Evolutionary conservation across 2,329 filamentous ascomycete species (phyloP), one percentile per base, ranked within the genome.

Genomic region (Cadophora sp.): DNA sequence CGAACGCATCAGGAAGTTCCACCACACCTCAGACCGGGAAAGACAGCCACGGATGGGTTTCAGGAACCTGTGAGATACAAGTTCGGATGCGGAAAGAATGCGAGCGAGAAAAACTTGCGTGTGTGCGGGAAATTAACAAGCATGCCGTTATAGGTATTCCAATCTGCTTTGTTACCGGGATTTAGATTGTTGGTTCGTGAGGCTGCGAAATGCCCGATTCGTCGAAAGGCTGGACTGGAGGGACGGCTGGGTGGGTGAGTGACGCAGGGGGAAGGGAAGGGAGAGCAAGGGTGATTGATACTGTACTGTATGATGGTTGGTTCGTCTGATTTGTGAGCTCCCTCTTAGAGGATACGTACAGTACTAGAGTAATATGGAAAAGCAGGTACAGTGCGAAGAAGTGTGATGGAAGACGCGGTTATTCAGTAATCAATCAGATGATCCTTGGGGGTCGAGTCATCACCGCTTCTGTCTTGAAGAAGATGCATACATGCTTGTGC

Each of bases 191-290:
- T 58, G 36, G 20, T 50, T 50, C 22, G 47, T 43, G n/a, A 55
- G 36, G 64, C 27, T 33, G 59, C 36, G 22, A 50, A 27, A 62
- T 45, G 53, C 59, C 64, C 64, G 59, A 62, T 66, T 66, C 48
- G 59, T 61, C 58, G 30, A 58, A n/a, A 33, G 30, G 16, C 41
- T 50, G 59, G 43, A 43, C 33, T 11, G 33, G 22, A n/a, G 5
- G n/a, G 45, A 8, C 45, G 16, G 41, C 5, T 11, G 7, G 27
- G 27, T 30, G 27, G 27, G 27, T 30, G 27, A 30, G 55, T 41
- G 33, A 39, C 39, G 33, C 55, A 58, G 55, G 55, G 55, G 33
- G 27, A 6, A 30, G 6, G 27, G 27, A 6, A 30, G n/a, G n/a
- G 11, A 41, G 53, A 51, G 8, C 55, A 27, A 43, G 36, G 33